These are phyloP conservation scores for Peronospora farinosa DNA, from an alignment of 352 stramenopile genomes.

Conservation along the genomic window DNA sequence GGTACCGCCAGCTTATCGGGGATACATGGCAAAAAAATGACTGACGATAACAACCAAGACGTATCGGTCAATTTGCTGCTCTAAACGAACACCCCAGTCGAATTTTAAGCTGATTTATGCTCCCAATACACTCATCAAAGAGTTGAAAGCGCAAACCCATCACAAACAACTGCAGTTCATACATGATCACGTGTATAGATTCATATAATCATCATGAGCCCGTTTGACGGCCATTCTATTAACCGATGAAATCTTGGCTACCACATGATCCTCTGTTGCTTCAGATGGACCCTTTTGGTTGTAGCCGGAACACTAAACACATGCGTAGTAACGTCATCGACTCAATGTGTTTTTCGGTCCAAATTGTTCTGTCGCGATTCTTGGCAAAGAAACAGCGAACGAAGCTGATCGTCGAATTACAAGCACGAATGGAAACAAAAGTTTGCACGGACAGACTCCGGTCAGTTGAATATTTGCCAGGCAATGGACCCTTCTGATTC, in stretches of 20 bases:
- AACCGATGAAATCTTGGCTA: constrained; percentile 1
- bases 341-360: background rate
- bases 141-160: too few relatives aligned
- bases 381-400: constrained; percentile 10
- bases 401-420: constrained; percentile 21
- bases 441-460: background rate
- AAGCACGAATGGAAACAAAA: background rate
- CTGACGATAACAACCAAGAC: too few relatives aligned
- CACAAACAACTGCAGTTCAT: background rate
- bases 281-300: background rate
- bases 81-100: too few relatives aligned
- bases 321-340: background rate
- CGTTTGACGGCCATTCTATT: background rate
- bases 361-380: background rate
- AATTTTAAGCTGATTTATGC: too few relatives aligned
- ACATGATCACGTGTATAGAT: background rate
- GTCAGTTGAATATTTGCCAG: constrained; percentile 8
- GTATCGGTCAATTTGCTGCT: too few relatives aligned
- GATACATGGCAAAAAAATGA: too few relatives aligned
- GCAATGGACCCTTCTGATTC: constrained; percentile 7
- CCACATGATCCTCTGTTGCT: background rate
- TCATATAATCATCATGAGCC: background rate
- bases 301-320: background rate
- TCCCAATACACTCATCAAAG: too few relatives aligned
- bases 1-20: too few relatives aligned